These are phyloP conservation scores for Beauveria caledonica DNA, from an alignment of 2,329 filamentous ascomycete genomes.

Conservation along the genomic window DNA sequence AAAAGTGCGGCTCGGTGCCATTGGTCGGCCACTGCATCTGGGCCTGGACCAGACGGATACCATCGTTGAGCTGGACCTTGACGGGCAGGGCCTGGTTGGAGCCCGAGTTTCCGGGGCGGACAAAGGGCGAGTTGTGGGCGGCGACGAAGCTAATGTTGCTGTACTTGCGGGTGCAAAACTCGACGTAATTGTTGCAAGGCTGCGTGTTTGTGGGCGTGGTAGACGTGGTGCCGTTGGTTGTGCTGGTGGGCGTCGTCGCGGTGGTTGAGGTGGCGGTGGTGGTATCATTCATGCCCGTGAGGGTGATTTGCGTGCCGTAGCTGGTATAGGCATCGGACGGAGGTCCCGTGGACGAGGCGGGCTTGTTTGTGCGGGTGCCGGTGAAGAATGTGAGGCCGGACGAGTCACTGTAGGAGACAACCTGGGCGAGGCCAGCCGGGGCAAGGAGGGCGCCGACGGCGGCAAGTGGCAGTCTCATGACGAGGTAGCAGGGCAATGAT, in stretches of 20 bases:
- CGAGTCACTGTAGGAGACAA: constrained; percentile 23
- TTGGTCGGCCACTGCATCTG: constrained; percentile 53
- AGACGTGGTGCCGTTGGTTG: constrained; percentile 24
- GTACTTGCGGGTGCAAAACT: constrained; percentile 70
- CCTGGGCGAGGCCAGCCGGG: constrained; percentile 6
- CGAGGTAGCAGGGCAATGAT: background rate
- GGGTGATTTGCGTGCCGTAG: constrained; percentile 34
- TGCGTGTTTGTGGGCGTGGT: constrained; percentile 58
- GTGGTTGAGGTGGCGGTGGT: constrained; percentile 25
- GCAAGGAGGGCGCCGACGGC: background rate
- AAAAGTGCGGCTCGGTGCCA: constrained; percentile 57
- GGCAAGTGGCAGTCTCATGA: background rate
- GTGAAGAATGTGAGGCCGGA: constrained; percentile 28
- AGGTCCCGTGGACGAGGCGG: constrained; percentile 30
- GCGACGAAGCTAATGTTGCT: constrained; percentile 73
- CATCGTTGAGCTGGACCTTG: constrained; percentile 67
- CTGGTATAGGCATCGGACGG: constrained; percentile 39
- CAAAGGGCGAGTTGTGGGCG: constrained; percentile 77
- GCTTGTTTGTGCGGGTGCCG: constrained; percentile 28
- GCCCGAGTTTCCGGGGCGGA: constrained; percentile 59
- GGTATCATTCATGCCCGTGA: constrained; percentile 24
- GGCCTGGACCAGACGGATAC: constrained; percentile 55
- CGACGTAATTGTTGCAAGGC: constrained; percentile 70
- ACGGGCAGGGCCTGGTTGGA: constrained; percentile 67
- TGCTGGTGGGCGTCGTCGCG: constrained; percentile 22